Evolutionary conservation across 805 yeast genomes (phyloP), one percentile per base, ranked within the genome.

Genomic region (Candida michaelii): DNA sequence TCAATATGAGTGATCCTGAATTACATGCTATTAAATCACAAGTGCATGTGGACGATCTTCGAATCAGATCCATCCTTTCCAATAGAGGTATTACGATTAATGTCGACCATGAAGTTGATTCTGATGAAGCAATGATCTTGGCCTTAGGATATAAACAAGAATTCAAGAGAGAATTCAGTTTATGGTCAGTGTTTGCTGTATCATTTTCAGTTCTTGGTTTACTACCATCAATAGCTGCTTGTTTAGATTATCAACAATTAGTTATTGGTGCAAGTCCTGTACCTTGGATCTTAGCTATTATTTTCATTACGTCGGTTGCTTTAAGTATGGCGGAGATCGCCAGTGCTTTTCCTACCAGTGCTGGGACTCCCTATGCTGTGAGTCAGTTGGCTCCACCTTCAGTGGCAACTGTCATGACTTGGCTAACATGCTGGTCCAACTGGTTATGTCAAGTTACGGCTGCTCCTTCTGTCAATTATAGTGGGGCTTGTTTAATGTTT

Each of bases 361-460:
- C 85, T 19, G 88, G 88, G 35, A 72, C 84, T 7, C 85, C 84
- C 37, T 83, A 82, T 51, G 85, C 88, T 45, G 82, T 82, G 1
- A 72, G 79, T 2, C 79, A 79, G 52, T 62, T 81, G 48, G 76
- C 85, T 3, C 85, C 86, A 11, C 76, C 74, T 16, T 67, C 66
- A 49, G 63, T 54, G 58, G 74, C 74, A 13, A 77, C 84, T 0
- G 58, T 77, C 17, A 63, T 77, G 39, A 76, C 86, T 5, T 81
- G 85, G 85, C 54, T 74, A 37, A 77, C 80, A 7, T 81, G 85
- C 44, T 81, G 83, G 77, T 66, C 80, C 19, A 81, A 81, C 63
- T 81, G 81, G 78, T 54, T 81, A 54, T 79, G 80, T 47, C 85
- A 80, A 53, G 74, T 81, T 45, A 81, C 86, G 4, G 77, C 76